These are phyloP conservation scores for Xanthoceras sorbifolium DNA, from an alignment of 345 rosid genomes.

Conservation along the genomic window DNA sequence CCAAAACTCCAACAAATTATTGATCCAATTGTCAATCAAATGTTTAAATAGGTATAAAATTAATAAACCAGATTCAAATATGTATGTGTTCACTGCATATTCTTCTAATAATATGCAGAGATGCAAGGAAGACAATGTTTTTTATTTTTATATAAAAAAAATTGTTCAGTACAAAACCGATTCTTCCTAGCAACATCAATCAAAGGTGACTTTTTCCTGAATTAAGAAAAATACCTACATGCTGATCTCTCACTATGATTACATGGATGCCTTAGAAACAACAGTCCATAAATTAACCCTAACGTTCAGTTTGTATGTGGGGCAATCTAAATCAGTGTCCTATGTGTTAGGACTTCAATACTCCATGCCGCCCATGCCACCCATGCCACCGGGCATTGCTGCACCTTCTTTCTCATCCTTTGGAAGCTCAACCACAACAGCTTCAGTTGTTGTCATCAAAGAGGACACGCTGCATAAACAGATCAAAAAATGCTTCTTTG, in stretches of 20 bases:
- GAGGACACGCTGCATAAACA: conserved; percentile 67
- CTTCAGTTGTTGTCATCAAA: conserved; percentile 94
- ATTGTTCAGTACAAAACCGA: not conserved
- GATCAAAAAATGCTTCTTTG: not conserved
- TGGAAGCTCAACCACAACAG: conserved; percentile 81
- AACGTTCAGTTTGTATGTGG: not conserved
- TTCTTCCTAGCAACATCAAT: not conserved
- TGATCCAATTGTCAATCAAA: not conserved
- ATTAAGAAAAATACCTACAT: conserved; percentile 14
- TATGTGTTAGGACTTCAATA: conserved; percentile 39
- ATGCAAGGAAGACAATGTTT: not conserved
- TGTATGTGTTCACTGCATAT: not conserved
- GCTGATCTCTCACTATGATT: conserved; percentile 20
- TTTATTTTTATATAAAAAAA: conserved; percentile 9
- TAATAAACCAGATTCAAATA: not conserved
- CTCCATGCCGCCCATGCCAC: conserved; percentile 92
- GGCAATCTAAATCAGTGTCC: not conserved
- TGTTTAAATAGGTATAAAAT: not conserved
- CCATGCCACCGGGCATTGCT: conserved; percentile 47
- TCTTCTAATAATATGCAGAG: not conserved
- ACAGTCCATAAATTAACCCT: conserved; percentile 14
- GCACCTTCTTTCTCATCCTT: conserved; percentile 71
- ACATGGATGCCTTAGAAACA: conserved; percentile 28
- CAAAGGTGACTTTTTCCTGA: not conserved
- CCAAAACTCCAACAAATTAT: too few species aligned